A percentile compares a stretch with the other conserved stretches of the same genome.
These are phyloP conservation scores for Zasmidium citrigriseum DNA, from an alignment of 2,329 filamentous ascomycete species.

Conservation along the genomic window DNA sequence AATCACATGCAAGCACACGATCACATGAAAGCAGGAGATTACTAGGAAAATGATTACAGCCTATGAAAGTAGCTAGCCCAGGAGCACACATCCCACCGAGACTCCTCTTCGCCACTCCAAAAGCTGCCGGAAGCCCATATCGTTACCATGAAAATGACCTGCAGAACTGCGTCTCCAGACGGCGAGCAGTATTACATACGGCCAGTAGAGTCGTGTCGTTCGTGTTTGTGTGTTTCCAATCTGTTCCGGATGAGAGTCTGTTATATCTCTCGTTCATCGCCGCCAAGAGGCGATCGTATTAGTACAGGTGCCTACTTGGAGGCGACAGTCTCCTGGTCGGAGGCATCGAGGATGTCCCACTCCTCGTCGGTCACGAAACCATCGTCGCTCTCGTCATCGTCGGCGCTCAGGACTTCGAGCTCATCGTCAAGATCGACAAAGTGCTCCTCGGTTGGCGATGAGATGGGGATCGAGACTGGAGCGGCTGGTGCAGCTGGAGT, in stretches of 20 bases:
- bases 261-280: neutral
- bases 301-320: slow-evolving; percentile 12
- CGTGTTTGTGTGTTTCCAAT: slow-evolving; percentile 6
- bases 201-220: slow-evolving; percentile 4
- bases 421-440: slow-evolving; percentile 57
- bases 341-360: slow-evolving; percentile 95
- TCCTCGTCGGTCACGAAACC: slow-evolving; percentile 96
- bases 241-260: neutral
- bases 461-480: slow-evolving; percentile 20
- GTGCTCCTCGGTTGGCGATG: slow-evolving; percentile 37
- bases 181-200: neutral
- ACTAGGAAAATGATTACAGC: slow-evolving; percentile 3
- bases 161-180: neutral
- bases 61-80: slow-evolving; percentile 5
- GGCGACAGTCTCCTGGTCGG: slow-evolving; percentile 71
- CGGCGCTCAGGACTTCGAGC: slow-evolving; percentile 47
- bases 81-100: neutral
- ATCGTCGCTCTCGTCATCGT: slow-evolving; percentile 66
- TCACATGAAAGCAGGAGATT: neutral
- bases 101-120: slow-evolving; percentile 5
- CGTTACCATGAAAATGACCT: slow-evolving; percentile 4
- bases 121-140: neutral
- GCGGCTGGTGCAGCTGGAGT: slow-evolving; percentile 17
- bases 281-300: neutral
- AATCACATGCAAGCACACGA: neutral